These are phyloP conservation scores for Podosphaera xanthii DNA, from an alignment of 2,329 filamentous ascomycete genomes.

Conservation along the genomic window DNA sequence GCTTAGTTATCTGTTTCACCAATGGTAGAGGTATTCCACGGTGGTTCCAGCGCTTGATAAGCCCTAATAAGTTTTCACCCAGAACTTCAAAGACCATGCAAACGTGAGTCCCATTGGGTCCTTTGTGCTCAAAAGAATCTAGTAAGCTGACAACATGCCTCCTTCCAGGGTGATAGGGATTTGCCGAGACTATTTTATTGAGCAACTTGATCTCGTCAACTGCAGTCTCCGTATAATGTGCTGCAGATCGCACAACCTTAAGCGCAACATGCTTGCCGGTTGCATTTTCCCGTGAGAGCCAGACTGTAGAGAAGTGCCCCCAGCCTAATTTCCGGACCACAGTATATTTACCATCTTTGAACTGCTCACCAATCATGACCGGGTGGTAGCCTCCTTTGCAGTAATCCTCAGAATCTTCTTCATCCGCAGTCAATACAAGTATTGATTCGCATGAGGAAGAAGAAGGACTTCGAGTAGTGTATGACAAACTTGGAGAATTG, in stretches of 20 bases:
- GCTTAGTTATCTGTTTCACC: constrained; percentile 97
- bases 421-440: constrained; percentile 81
- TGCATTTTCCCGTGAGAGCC: constrained; percentile 58
- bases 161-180: constrained; percentile 79
- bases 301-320: constrained; percentile 98
- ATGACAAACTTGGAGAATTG: constrained; percentile 14
- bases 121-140: constrained; percentile 94
- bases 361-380: constrained; percentile 80
- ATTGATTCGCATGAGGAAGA: constrained; percentile 63
- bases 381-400: constrained; percentile 98
- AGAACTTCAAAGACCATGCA: constrained; percentile 99
- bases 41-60: constrained; percentile 98
- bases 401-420: constrained; percentile 98
- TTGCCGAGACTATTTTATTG: constrained; percentile 88
- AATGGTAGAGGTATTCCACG: constrained; percentile 87
- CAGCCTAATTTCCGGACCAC: constrained; percentile 90
- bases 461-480: constrained; percentile 28
- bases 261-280: constrained; percentile 87
- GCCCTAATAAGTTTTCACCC: constrained; percentile 76
- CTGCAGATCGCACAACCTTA: constrained; percentile 91
- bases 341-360: constrained; percentile 93
- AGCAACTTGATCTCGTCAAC: constrained; percentile 97
- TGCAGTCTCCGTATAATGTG: constrained; percentile 96
- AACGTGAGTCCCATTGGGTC: constrained; percentile 84
- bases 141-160: constrained; percentile 89